phyloP scores from a whole-genome alignment of 2,329 filamentous ascomycete species.

The Venturia aucupariae region DNA sequence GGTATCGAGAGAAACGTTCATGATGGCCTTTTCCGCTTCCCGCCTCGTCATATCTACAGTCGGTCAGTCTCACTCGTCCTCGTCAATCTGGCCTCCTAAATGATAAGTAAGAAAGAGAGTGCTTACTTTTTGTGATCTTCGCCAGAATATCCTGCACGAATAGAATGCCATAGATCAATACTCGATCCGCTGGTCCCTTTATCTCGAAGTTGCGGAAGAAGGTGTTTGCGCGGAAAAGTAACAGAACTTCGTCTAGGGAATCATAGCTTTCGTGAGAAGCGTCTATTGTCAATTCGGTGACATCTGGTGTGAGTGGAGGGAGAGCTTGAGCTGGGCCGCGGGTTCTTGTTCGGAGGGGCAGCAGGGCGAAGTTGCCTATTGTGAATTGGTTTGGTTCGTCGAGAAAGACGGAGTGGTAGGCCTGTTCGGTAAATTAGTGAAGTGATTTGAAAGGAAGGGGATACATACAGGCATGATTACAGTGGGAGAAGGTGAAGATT shows the following conservation, averaged over 20 bases:
- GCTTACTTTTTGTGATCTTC: constrained; percentile 72
- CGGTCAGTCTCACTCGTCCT: background rate
- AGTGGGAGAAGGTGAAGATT: background rate
- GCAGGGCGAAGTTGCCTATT: constrained; percentile 86
- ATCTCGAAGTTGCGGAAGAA: constrained; percentile 99
- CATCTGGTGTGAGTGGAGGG: constrained; percentile 42
- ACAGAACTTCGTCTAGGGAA: constrained; percentile 85
- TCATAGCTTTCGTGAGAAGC: constrained; percentile 91
- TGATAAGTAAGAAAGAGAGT: constrained; percentile 15
- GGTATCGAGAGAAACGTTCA: constrained; percentile 80
- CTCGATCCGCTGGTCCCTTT: constrained; percentile 85
- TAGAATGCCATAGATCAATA: constrained; percentile 93
- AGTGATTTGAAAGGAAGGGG: background rate
- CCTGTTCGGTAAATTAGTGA: constrained; percentile 35
- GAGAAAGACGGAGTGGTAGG: constrained; percentile 96
- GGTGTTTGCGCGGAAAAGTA: constrained; percentile 93
- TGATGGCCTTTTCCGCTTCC: constrained; percentile 55
- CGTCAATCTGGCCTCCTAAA: background rate
- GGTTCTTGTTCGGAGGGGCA: constrained; percentile 88
- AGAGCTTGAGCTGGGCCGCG: constrained; percentile 92
- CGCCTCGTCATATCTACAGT: constrained; percentile 14
- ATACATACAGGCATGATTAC: constrained; percentile 10
- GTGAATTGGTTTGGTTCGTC: constrained; percentile 62
- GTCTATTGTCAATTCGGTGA: constrained; percentile 54
- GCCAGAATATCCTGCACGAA: constrained; percentile 84